A percentile compares a stretch with the other conserved stretches of the same genome.
Evolutionary conservation across 352 stramenopile species (phyloP).

Genomic region (Phytophthora pistaciae): DNA sequence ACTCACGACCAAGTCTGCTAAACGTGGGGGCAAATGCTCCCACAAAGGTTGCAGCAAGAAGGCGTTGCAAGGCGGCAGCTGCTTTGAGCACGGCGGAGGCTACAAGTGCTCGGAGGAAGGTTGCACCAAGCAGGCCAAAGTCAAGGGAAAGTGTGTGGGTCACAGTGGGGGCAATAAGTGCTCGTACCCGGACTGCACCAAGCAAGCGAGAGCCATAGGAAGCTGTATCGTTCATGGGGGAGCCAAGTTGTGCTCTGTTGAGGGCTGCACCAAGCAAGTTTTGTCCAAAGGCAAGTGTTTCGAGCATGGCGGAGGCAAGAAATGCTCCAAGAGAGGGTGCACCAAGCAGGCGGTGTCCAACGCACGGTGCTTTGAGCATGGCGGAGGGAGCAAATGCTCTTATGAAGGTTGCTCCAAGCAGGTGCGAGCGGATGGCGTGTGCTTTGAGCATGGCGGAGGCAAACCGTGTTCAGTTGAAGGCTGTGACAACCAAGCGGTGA

Average conservation of each 20-base stretch:
- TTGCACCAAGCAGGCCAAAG: conserved; percentile 43
- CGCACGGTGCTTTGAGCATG: conserved; percentile 65
- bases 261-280: conserved; percentile 65
- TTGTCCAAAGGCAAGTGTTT: conserved; percentile 64
- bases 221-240: conserved; percentile 78
- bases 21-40: conserved; percentile 9
- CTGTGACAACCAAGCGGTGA: neutral
- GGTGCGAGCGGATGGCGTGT: conserved; percentile 17
- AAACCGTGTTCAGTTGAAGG: neutral
- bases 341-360: conserved; percentile 64
- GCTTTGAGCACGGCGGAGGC: conserved; percentile 44
- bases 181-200: conserved; percentile 30
- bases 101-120: conserved; percentile 32
- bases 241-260: conserved; percentile 60
- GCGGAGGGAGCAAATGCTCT: conserved; percentile 59
- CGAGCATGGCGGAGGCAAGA: conserved; percentile 70
- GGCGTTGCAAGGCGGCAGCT: conserved; percentile 18
- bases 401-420: conserved; percentile 63
- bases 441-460: neutral
- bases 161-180: conserved; percentile 37
- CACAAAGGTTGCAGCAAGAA: conserved; percentile 16
- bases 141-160: conserved; percentile 35
- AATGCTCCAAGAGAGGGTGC: conserved; percentile 63
- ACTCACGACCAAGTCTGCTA: neutral
- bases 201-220: conserved; percentile 35